Percentiles rank a stretch among this genome's conserved stretches.
phyloP scores from a whole-genome alignment of 257 asterid species.

The Scutellaria galericulata region DNA sequence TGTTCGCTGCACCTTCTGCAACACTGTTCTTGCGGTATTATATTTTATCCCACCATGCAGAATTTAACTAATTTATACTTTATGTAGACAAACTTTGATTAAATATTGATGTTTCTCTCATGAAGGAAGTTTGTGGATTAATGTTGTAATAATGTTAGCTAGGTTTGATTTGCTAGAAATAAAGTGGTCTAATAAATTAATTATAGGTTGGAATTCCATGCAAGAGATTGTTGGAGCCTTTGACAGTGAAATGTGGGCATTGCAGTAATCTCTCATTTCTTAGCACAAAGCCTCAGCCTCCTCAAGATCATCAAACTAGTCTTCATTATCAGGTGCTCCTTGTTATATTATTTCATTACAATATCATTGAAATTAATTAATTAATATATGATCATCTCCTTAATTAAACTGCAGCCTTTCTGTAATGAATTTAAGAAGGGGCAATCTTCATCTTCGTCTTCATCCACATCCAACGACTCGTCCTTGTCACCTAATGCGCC shows the following conservation, averaged over 20 bases:
- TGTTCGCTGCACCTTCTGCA: slow-evolving; percentile 94
- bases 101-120: no score
- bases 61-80: no score
- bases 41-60: no score
- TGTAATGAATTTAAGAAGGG: slow-evolving; percentile 72
- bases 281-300: slow-evolving; percentile 71
- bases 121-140: no score
- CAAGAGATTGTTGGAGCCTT: slow-evolving; percentile 88
- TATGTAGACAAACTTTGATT: no score
- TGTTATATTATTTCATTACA: background rate
- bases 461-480: slow-evolving; percentile 63
- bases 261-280: slow-evolving; percentile 93
- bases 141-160: no score
- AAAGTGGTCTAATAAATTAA: no score
- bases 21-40: slow-evolving; percentile 91
- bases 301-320: slow-evolving; percentile 63
- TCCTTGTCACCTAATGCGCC: slow-evolving; percentile 75
- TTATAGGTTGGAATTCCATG: slow-evolving; percentile 84
- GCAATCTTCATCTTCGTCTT: slow-evolving; percentile 63
- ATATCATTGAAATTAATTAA: no score
- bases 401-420: slow-evolving; percentile 40
- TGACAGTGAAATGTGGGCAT: slow-evolving; percentile 98
- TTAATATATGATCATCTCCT: background rate
- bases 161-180: background rate
- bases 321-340: slow-evolving; percentile 40